Evolutionary conservation across 2,329 filamentous ascomycete species (phyloP).

Genomic region (Sarocladiaceae sp.): DNA sequence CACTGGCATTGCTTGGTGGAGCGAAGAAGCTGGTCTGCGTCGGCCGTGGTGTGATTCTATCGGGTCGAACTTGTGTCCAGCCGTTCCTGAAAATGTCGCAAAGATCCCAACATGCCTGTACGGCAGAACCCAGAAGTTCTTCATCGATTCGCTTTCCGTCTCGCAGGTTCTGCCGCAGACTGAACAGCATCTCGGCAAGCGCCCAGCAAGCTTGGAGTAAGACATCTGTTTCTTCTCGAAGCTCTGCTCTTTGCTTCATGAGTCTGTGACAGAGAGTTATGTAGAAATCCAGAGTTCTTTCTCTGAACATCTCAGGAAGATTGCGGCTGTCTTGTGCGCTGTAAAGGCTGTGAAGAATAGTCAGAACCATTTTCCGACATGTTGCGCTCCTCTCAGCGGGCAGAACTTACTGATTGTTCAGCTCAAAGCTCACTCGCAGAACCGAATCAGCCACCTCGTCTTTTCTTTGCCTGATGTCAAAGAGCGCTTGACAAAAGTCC

Average conservation of each 20-base stretch:
- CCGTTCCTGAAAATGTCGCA: slow-evolving; percentile 90
- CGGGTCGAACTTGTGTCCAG: slow-evolving; percentile 83
- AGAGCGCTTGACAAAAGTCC: slow-evolving; percentile 86
- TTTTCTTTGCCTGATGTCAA: slow-evolving; percentile 72
- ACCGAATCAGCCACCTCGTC: slow-evolving; percentile 81
- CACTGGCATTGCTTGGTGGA: slow-evolving; percentile 23
- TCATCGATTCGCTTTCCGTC: slow-evolving; percentile 71
- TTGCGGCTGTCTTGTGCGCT: slow-evolving; percentile 77
- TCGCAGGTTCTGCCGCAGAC: slow-evolving; percentile 71
- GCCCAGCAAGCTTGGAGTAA: slow-evolving; percentile 83
- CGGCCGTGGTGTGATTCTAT: slow-evolving; percentile 77
- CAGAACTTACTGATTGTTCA: slow-evolving; percentile 75
- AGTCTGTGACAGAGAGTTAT: slow-evolving; percentile 87
- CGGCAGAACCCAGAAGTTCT: slow-evolving; percentile 77
- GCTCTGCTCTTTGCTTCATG: slow-evolving; percentile 85
- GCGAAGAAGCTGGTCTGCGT: slow-evolving; percentile 67
- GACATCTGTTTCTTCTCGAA: slow-evolving; percentile 76
- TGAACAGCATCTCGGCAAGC: slow-evolving; percentile 88
- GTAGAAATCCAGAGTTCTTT: slow-evolving; percentile 89
- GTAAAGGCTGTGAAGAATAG: slow-evolving; percentile 52
- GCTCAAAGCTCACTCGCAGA: slow-evolving; percentile 84
- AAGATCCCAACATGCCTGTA: slow-evolving; percentile 91
- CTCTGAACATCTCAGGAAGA: slow-evolving; percentile 78
- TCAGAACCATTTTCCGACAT: not conserved
- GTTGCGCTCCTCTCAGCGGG: not conserved